A percentile compares a stretch with the other conserved stretches of the same genome.
Evolutionary conservation across 2,329 filamentous ascomycete species (phyloP).

Genomic region (Lasiodiplodia citricola): DNA sequence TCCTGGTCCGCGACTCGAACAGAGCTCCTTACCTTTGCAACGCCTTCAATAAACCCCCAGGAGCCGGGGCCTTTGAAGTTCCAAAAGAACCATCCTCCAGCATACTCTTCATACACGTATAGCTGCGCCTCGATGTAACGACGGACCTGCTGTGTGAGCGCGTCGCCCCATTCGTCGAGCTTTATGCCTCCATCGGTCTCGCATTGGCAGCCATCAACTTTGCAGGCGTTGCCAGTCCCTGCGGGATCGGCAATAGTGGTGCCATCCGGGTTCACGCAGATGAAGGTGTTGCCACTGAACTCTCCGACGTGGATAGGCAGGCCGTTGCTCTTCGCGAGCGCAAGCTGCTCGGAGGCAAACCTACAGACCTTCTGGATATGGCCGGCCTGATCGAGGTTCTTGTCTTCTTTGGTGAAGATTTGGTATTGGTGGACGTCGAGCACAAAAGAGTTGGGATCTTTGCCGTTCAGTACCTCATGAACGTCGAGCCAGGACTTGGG

Average conservation of each 20-base stretch:
- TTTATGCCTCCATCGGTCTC: conserved; percentile 39
- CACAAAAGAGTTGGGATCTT: conserved; percentile 62
- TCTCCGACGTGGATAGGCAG: conserved; percentile 51
- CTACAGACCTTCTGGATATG: conserved; percentile 51
- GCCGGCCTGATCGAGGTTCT: conserved; percentile 43
- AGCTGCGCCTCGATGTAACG: conserved; percentile 52
- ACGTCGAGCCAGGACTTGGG: conserved; percentile 60
- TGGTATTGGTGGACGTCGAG: conserved; percentile 64
- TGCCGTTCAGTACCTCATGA: conserved; percentile 52
- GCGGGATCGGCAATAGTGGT: conserved; percentile 37
- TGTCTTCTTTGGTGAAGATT: conserved; percentile 46
- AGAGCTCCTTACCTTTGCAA: conserved; percentile 40
- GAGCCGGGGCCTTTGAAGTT: conserved; percentile 48
- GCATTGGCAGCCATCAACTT: conserved; percentile 45
- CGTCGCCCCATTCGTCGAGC: conserved; percentile 42
- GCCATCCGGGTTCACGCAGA: conserved; percentile 51
- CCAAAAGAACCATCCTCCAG: conserved; percentile 52
- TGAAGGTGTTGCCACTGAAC: conserved; percentile 51
- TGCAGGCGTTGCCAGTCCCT: conserved; percentile 35
- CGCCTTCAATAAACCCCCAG: conserved; percentile 50
- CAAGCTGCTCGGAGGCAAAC: conserved; percentile 60
- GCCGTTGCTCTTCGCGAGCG: conserved; percentile 44
- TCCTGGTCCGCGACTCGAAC: neutral
- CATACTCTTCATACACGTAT: conserved; percentile 48
- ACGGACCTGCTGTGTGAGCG: conserved; percentile 44